Conservation (phyloP, 108 stramenopile genomes). For the Cyclotella atomus region DNA sequence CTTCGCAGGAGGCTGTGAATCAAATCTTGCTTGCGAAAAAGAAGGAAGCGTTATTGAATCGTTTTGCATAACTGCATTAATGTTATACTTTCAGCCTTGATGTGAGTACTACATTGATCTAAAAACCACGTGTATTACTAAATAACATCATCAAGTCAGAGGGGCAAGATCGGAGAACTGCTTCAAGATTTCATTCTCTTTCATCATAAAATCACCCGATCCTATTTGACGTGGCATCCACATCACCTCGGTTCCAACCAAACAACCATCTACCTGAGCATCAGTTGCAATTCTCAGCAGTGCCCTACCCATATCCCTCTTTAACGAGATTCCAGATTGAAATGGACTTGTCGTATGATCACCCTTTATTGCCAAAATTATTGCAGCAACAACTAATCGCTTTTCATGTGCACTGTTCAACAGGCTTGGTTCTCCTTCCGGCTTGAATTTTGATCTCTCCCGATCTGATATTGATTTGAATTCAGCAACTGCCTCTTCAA, state of each 20-base stretch:
- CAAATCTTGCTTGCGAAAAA: constrained; percentile 71
- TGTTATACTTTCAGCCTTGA: too few relatives aligned
- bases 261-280: constrained; percentile 73
- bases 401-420: not conserved
- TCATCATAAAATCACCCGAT: not conserved
- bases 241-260: constrained; percentile 76
- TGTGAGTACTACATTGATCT: too few relatives aligned
- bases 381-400: constrained; percentile 30
- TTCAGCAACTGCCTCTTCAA: constrained; percentile 43
- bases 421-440: not conserved
- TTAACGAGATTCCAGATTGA: constrained; percentile 24
- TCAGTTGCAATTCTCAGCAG: constrained; percentile 72
- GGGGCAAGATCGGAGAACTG: constrained; percentile 27
- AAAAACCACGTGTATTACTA: too few relatives aligned
- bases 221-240: constrained; percentile 56
- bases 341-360: constrained; percentile 40
- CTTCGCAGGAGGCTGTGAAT: constrained; percentile 69
- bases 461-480: constrained; percentile 18
- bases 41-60: constrained; percentile 76
- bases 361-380: constrained; percentile 45
- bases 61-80: constrained; percentile 37
- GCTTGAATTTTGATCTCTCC: constrained; percentile 13
- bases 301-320: constrained; percentile 62
- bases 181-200: constrained; percentile 32
- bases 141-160: too few relatives aligned